These are phyloP conservation scores for Euphorbia peplus DNA, from an alignment of 345 rosid genomes.

Conservation along the genomic window DNA sequence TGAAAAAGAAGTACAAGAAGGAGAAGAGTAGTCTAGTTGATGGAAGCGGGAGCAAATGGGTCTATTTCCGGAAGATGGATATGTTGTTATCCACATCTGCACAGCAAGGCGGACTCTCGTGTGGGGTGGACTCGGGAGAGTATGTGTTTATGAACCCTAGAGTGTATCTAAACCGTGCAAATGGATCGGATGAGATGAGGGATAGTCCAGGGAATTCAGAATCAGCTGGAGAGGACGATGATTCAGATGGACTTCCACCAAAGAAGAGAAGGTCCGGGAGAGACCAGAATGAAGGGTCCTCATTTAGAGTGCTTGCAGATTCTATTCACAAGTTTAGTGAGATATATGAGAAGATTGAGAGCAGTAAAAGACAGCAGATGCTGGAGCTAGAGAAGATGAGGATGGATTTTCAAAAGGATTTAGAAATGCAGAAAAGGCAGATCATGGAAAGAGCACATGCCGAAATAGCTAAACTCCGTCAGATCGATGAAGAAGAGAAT, in stretches of 20 bases:
- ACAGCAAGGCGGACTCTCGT: constrained; percentile 68
- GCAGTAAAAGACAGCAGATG: constrained; percentile 76
- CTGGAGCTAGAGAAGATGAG: constrained; percentile 90
- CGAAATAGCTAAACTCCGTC: constrained; percentile 72
- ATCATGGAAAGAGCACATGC: constrained; percentile 77
- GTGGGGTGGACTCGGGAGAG: constrained; percentile 91
- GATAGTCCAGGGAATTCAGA: constrained; percentile 86
- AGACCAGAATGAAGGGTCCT: constrained; percentile 49
- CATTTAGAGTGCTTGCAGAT: constrained; percentile 72
- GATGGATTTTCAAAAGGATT: constrained; percentile 79
- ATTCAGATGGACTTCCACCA: constrained; percentile 70
- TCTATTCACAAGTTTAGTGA: constrained; percentile 79
- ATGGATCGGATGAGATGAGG: constrained; percentile 84
- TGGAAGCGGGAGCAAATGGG: constrained; percentile 63
- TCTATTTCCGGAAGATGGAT: constrained; percentile 84
- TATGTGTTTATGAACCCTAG: constrained; percentile 68
- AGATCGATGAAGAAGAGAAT: constrained; percentile 44
- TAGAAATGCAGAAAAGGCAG: constrained; percentile 86
- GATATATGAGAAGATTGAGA: constrained; percentile 91
- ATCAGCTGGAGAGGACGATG: constrained; percentile 53
- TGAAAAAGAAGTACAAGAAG: constrained; percentile 94
- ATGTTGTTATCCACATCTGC: constrained; percentile 65
- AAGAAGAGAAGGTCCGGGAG: constrained; percentile 62
- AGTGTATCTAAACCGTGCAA: constrained; percentile 59
- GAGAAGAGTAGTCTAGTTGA: constrained; percentile 59